phyloP scores from a whole-genome alignment of 495 filamentous ascomycete species.

The Penicillium macrosclerotiorum region DNA sequence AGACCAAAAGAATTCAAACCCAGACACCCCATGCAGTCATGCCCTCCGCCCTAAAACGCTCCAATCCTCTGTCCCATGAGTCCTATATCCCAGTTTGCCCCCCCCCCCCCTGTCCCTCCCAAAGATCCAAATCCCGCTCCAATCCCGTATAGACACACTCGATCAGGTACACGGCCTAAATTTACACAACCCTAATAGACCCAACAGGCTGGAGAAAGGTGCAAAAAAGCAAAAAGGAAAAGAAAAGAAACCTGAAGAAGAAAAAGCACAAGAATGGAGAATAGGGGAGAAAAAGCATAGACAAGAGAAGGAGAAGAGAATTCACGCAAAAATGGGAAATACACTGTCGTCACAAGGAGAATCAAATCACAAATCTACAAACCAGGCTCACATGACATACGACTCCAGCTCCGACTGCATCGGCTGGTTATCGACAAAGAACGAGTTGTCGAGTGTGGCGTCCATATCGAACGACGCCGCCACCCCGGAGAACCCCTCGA shows the following conservation, averaged over 20 bases:
- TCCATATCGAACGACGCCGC: slow-evolving; percentile 25
- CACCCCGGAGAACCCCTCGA: slow-evolving; percentile 23
- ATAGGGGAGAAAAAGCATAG: not conserved
- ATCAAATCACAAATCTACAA: slow-evolving; percentile 11
- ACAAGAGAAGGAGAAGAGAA: slow-evolving; percentile 9
- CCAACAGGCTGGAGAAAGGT: not conserved
- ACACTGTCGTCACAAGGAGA: too few species aligned
- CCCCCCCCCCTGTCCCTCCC: too few species aligned
- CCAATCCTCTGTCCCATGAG: too few species aligned
- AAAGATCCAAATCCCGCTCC: not conserved
- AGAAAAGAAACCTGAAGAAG: slow-evolving; percentile 3
- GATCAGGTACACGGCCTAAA: not conserved
- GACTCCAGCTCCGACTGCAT: slow-evolving; percentile 34
- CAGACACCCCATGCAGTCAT: too few species aligned
- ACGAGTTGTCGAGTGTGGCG: slow-evolving; percentile 31
- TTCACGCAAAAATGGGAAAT: too few species aligned
- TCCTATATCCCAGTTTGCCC: too few species aligned
- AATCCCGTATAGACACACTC: not conserved
- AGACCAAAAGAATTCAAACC: too few species aligned
- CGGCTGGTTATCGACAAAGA: slow-evolving; percentile 34
- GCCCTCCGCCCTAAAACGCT: too few species aligned
- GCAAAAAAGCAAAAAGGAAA: not conserved
- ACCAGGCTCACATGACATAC: slow-evolving; percentile 35
- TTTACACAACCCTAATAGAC: not conserved
- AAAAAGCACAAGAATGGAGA: not conserved